These are phyloP conservation scores for Simmondsia chinensis DNA, from an alignment of 148 eudicot genomes.

Conservation along the genomic window DNA sequence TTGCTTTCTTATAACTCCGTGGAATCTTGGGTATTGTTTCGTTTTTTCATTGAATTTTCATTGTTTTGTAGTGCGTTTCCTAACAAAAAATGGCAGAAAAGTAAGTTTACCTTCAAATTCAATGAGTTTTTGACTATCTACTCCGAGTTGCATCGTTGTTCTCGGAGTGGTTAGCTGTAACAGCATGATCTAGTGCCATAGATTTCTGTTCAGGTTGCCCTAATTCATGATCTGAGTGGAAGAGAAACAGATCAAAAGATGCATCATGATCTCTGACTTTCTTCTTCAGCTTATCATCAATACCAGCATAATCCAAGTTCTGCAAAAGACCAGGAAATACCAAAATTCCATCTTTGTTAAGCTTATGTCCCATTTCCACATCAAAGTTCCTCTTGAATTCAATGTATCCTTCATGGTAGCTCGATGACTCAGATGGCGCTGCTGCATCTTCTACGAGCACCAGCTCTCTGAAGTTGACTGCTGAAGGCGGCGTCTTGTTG, in stretches of 20 bases:
- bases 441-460: constrained; percentile 38
- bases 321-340: constrained; percentile 22
- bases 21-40: too few species aligned
- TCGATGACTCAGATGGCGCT: constrained; percentile 12
- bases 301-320: constrained; percentile 22
- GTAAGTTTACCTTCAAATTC: constrained; percentile 17
- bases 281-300: constrained; percentile 21
- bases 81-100: too few species aligned
- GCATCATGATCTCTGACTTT: constrained; percentile 3
- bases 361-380: constrained; percentile 18
- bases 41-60: too few species aligned
- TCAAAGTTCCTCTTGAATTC: constrained; percentile 14
- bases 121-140: not conserved
- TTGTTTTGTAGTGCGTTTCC: too few species aligned
- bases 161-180: constrained; percentile 5
- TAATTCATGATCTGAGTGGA: constrained; percentile 8
- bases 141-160: constrained; percentile 9
- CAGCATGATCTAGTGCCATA: constrained; percentile 4
- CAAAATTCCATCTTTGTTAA: constrained; percentile 14
- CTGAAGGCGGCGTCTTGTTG: constrained; percentile 24
- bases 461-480: constrained; percentile 37
- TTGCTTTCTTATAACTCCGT: too few species aligned
- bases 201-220: not conserved
- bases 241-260: constrained; percentile 10
- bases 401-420: constrained; percentile 7